Evolutionary conservation across 106 monocot species (phyloP).

Genomic region (Platanthera zijinensis): DNA sequence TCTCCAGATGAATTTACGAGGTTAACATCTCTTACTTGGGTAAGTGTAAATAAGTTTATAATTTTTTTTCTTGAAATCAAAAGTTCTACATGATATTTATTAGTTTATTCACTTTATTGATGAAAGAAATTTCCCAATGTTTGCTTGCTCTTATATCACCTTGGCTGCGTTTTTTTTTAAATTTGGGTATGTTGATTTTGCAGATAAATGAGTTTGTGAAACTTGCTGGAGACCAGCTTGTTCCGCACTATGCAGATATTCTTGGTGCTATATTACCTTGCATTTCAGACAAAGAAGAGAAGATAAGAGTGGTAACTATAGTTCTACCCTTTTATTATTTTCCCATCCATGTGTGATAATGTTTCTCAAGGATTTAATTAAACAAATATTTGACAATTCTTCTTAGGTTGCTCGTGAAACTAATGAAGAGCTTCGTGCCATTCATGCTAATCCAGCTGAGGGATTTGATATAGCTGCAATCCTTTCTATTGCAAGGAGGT

Average conservation of each 20-base stretch:
- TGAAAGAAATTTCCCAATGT: background rate
- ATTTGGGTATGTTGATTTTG: slow-evolving; percentile 10
- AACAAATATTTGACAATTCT: background rate
- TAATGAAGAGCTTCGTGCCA: slow-evolving; percentile 85
- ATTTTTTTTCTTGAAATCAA: background rate
- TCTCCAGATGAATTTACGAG: slow-evolving; percentile 93
- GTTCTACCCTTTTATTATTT: background rate
- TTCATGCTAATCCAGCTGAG: slow-evolving; percentile 68
- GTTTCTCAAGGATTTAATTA: background rate
- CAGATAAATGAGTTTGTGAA: slow-evolving; percentile 98
- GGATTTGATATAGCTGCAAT: slow-evolving; percentile 79
- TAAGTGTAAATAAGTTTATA: slow-evolving; percentile 22
- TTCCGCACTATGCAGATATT: slow-evolving; percentile 90
- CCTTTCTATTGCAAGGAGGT: slow-evolving; percentile 87
- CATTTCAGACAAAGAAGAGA: slow-evolving; percentile 91
- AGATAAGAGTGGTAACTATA: slow-evolving; percentile 49
- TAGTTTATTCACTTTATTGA: background rate
- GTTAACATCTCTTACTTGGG: slow-evolving; percentile 92
- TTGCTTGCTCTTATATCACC: background rate
- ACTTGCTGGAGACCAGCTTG: slow-evolving; percentile 87
- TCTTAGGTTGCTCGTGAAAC: slow-evolving; percentile 89
- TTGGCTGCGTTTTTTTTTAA: background rate
- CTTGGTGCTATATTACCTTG: slow-evolving; percentile 89
- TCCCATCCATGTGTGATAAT: background rate
- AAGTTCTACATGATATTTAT: background rate